Conservation (phyloP, 345 rosid genomes). For the Clausena lansium region DNA sequence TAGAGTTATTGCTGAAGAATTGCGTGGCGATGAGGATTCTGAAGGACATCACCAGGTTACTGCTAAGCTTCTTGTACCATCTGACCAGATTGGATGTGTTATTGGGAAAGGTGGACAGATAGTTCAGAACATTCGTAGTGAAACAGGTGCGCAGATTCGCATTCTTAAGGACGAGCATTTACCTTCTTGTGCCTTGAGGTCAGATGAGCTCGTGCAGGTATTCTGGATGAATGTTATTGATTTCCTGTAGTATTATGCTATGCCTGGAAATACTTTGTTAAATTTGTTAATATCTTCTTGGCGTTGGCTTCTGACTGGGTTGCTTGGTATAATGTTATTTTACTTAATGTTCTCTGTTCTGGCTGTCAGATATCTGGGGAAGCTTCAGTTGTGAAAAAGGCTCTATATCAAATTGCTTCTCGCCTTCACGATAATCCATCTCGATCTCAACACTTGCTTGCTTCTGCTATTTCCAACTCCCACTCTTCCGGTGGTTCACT, state of each 20-base stretch:
- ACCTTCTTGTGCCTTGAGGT: conserved; percentile 77
- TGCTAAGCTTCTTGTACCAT: conserved; percentile 87
- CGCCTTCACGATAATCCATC: conserved; percentile 95
- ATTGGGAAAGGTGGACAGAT: conserved; percentile 96
- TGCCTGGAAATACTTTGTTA: neutral
- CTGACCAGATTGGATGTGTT: conserved; percentile 97
- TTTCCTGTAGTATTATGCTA: neutral
- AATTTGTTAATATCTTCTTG: neutral
- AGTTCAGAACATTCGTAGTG: conserved; percentile 79
- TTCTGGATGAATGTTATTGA: neutral
- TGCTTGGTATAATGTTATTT: too few relatives aligned
- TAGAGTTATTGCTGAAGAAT: conserved; percentile 70
- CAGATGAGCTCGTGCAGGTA: conserved; percentile 98
- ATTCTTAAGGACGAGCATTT: conserved; percentile 84
- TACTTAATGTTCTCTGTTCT: neutral
- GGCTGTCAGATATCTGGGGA: conserved; percentile 77
- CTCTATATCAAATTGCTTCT: conserved; percentile 71
- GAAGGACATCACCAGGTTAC: conserved; percentile 57
- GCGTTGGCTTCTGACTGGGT: neutral
- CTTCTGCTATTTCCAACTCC: conserved; percentile 56
- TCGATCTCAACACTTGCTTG: conserved; percentile 73
- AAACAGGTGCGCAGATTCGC: conserved; percentile 90
- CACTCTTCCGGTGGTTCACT: conserved; percentile 60
- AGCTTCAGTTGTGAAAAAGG: conserved; percentile 72
- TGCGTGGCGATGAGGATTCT: conserved; percentile 56